Evolutionary conservation across 805 yeast species (phyloP), one percentile per base, ranked within the genome.

Genomic region (Geotrichum ghanense): DNA sequence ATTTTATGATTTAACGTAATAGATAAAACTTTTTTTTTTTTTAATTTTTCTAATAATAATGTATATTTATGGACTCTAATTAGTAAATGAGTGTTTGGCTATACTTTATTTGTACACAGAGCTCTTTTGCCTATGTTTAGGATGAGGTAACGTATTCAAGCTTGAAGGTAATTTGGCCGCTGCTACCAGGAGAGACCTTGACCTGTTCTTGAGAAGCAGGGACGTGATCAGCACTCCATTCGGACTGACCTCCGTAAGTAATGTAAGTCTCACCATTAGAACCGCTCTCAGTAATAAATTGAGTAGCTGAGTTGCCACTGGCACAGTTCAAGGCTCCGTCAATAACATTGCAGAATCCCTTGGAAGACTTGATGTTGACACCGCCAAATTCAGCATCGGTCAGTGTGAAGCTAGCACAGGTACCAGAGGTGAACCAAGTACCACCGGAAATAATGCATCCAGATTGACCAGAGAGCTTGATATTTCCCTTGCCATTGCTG

Each of bases 401-500:
- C 17, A 31, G 16, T 6, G 37, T 31, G 65, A 72, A 89, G 3
- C 82, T 78, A 3, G 96, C 97, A 63, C 97, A 90, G 1, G 96
- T 96, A 16, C 72, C 70, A 37, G 66, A 61, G 3, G 73, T 60
- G 65, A 81, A 85, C 92, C 95, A 89, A 53, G 78, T 74, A 3
- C 98, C 98, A 57, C 77, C 83, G 50, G 83, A 76, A 57, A 89
- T 90, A 49, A 90, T 66, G 64, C 95, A 86, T 7, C 95, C 95
- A 3, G 63, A 52, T 48, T 79, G 74, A 39, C 66, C 74, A 17
- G 71, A 59, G 12, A 78, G 64, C 45, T 67, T 71, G 42, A 84
- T 57, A 55, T 62, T 69, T 1, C 86, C 88, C 43, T 59, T 51
- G 1, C 54, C 47, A 19, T 58, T 56, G 26, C 60, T 56, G 16